A percentile compares a stretch with the other conserved stretches of the same genome.
phyloP scores from a whole-genome alignment of 805 yeast genomes.

The Zygotorulaspora chibaensis region DNA sequence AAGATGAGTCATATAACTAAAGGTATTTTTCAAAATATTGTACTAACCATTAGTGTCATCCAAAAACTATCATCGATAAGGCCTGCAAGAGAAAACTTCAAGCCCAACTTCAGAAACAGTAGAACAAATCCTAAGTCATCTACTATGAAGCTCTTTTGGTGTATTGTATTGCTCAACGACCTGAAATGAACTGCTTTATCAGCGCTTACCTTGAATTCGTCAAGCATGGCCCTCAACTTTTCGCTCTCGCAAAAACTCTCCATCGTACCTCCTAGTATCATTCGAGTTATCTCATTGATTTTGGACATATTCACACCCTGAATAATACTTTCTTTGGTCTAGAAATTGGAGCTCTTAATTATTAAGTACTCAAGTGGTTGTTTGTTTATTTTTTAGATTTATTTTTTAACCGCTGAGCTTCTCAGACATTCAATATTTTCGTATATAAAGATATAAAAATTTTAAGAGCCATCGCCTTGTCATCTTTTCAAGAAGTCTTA shows the following conservation, averaged over 20 bases:
- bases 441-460: background rate
- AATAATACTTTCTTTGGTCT: background rate
- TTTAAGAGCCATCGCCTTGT: background rate
- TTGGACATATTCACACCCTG: constrained; percentile 1
- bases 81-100: constrained; percentile 5
- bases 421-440: background rate
- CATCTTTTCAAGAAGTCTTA: background rate
- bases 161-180: constrained; percentile 2
- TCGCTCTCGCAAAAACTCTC: background rate
- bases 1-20: background rate
- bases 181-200: constrained; percentile 3
- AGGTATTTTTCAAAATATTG: constrained; percentile 1
- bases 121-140: constrained; percentile 3
- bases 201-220: constrained; percentile 1
- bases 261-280: constrained; percentile 4
- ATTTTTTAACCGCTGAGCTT: background rate
- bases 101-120: constrained; percentile 5
- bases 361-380: background rate
- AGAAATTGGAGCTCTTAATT: background rate
- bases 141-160: background rate
- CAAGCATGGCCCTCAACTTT: background rate
- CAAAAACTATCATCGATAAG: constrained; percentile 9
- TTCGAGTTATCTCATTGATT: background rate
- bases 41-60: constrained; percentile 14
- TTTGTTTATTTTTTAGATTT: background rate